phyloP scores from a whole-genome alignment of 768 basidiomycete species.

The Agaricus blazei region DNA sequence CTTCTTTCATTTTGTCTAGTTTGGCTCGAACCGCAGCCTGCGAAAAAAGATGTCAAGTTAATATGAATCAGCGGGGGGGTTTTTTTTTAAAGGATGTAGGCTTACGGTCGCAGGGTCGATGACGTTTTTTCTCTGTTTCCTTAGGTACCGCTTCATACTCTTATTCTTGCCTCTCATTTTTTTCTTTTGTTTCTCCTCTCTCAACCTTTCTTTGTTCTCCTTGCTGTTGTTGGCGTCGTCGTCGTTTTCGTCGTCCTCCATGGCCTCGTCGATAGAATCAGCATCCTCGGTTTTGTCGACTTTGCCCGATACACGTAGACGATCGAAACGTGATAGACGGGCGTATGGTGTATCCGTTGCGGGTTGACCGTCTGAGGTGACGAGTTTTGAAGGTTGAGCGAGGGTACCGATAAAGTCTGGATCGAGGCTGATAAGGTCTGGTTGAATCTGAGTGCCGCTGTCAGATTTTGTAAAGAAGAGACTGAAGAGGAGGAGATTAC shows the following conservation, averaged over 20 bases:
- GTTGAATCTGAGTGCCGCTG: constrained; percentile 47
- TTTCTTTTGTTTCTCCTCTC: constrained; percentile 54
- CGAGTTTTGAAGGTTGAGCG: constrained; percentile 9
- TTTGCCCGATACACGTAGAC: constrained; percentile 69
- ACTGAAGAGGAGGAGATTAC: constrained; percentile 26
- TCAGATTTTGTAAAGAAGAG: too few relatives aligned
- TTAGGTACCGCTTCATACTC: constrained; percentile 77
- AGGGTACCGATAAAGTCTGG: constrained; percentile 72
- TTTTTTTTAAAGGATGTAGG: constrained; percentile 1
- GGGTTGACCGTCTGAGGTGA: constrained; percentile 16
- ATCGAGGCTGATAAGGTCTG: constrained; percentile 86
- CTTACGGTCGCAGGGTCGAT: constrained; percentile 75
- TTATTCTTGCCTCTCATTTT: constrained; percentile 88
- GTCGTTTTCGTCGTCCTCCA: constrained; percentile 34
- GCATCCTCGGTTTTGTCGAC: constrained; percentile 48
- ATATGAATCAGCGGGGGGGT: neutral
- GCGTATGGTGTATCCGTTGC: constrained; percentile 54
- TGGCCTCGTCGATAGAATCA: constrained; percentile 42
- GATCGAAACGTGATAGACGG: constrained; percentile 72
- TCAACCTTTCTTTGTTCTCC: constrained; percentile 23
- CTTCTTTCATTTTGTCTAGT: constrained; percentile 52
- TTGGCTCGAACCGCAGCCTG: constrained; percentile 65
- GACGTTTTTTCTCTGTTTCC: constrained; percentile 94
- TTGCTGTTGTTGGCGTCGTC: constrained; percentile 34
- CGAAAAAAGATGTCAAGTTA: neutral